Evolutionary conservation across 1,284 basidiomycete genomes (phyloP).

Genomic region (Peniophora sp.): DNA sequence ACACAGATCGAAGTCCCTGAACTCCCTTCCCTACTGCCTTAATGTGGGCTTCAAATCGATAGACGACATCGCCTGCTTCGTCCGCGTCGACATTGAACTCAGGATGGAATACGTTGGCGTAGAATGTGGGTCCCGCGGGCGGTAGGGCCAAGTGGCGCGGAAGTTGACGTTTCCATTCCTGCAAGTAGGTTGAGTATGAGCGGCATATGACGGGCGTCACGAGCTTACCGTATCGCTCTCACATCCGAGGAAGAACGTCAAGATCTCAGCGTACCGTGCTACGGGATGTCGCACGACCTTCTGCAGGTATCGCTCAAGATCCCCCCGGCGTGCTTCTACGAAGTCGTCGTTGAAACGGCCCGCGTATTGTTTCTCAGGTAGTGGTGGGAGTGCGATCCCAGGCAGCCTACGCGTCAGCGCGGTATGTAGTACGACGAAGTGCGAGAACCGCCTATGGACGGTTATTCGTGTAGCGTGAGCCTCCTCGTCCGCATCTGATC

Average conservation of each 20-base stretch:
- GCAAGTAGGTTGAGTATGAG: constrained; percentile 1
- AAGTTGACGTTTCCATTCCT: constrained; percentile 69
- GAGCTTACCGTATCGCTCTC: constrained; percentile 69
- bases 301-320: constrained; percentile 71
- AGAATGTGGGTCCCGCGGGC: constrained; percentile 64
- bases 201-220: constrained; percentile 2
- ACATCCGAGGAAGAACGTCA: constrained; percentile 76
- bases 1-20: constrained; percentile 55
- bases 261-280: constrained; percentile 67
- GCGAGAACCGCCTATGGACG: constrained; percentile 76
- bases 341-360: constrained; percentile 76
- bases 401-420: constrained; percentile 60
- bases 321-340: constrained; percentile 72
- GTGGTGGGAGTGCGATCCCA: constrained; percentile 69
- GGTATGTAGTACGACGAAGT: constrained; percentile 74
- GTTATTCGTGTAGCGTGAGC: constrained; percentile 41
- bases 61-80: constrained; percentile 49
- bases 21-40: constrained; percentile 59
- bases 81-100: constrained; percentile 75
- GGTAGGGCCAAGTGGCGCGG: constrained; percentile 53
- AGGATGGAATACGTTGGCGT: constrained; percentile 75
- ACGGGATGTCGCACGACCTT: constrained; percentile 73
- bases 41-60: constrained; percentile 59
- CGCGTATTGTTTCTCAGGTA: constrained; percentile 79
- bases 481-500: constrained; percentile 17